Evolutionary conservation across 2,329 filamentous ascomycete species (phyloP), one percentile per base, ranked within the genome.

Genomic region (Colletotrichum ledebouriae): DNA sequence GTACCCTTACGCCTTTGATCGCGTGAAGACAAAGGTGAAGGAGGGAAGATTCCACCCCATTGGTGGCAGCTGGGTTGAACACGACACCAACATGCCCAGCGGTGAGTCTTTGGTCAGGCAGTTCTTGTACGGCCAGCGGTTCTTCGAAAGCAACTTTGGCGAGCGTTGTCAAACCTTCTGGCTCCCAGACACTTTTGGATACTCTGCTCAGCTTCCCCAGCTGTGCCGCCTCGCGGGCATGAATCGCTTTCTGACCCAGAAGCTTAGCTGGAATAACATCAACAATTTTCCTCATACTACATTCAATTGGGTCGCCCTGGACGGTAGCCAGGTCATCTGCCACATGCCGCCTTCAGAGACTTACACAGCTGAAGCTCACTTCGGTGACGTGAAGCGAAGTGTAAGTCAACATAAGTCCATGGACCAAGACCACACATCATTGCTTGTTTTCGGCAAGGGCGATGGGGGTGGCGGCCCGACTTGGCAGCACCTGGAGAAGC

Each of bases 191-290:
- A 99, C 96, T 0, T 99, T 99, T 81, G 96, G 96, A 13, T 99
- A 99, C 81, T 98, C 94, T 0, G 92, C 92, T 57, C 96, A 99
- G 79, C 87, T 99, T 47, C 96, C 96, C 12, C 96, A 99, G 76
- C 84, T 99, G 47, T 98, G 94, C 77, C 92, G 95, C 3, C 84
- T 98, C 33, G 92, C 96, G n/a, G 95, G 94, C 20, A 98, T 99
- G 96, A 92, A 89, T 66, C 89, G 95, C 39, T 99, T 99, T 84
- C 92, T 99, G 75, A 99, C 96, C 0, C 96, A 99, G 80, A 99
- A 99, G 83, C 85, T 99, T 68, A 98, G 95, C 84, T 99, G 96
- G 96, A 98, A 98, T 84, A 98, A 98, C 78, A 98, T 98, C 86
- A 98, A 98, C 82, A 97, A 92, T 76, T 99, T 98, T 82, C 96